Evolutionary conservation across 331 rosid genomes (phyloP), one percentile per base, ranked within the genome.

Genomic region (Spiraea crenata): DNA sequence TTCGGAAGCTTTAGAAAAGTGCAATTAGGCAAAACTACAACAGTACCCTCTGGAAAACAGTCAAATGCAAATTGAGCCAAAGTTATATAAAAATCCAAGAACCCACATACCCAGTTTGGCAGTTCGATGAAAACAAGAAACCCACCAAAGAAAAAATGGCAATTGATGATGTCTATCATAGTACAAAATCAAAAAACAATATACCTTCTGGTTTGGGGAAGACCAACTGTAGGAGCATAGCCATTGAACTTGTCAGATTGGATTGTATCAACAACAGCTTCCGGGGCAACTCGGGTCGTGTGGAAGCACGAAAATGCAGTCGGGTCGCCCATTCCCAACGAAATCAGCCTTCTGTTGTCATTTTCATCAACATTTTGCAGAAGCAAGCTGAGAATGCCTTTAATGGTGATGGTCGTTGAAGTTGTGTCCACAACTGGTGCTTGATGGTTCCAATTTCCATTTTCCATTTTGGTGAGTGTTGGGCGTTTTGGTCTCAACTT

Each of bases 321-420:
- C 3, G 98, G 98, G 83, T 93, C 98, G 3, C 97, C 97, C 81
- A 93, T 87, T 3, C 96, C 97, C 2, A 93, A 76, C 40, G 91
- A 90, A 81, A 93, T 84, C 48, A 84, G 70, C 50, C 69, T 80
- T 72, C 70, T 84, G 11, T 41, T 49, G 5, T 59, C 69, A 41
- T 74, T 62, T 20, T 54, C 86, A 63, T 79, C 85, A 45, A 88
- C 72, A 47, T 52, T 87, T 60, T 85, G 78, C 82, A 82, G 72
- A 12, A 93, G 51, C 51, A 88, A 84, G 57, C 87, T 86, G 5
- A 93, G 80, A 72, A 88, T 84, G 52, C 98, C 98, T 76, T 93
- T 93, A 58, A 93, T 93, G 70, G 98, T 85, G 70, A 93, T 90
- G 7, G 90, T 88, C 1, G 73, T 19, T 4, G 96, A 83, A 63